Conservation (phyloP, 2,329 filamentous ascomycete species). For the Nemania diffusa region DNA sequence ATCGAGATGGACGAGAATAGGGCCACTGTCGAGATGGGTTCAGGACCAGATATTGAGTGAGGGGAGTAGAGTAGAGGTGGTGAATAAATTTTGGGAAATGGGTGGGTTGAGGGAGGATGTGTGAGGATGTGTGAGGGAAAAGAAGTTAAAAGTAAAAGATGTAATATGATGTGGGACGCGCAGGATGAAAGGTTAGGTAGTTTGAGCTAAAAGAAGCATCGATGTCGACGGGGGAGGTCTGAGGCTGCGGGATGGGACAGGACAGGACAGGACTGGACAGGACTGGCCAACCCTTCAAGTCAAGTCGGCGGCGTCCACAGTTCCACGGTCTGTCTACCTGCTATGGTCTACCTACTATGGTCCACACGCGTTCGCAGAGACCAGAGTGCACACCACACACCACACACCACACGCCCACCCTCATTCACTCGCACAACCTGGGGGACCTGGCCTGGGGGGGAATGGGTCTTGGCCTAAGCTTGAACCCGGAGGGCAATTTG, state of each 20-base stretch:
- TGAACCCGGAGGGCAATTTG: neutral
- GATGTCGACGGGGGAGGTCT: conserved; percentile 46
- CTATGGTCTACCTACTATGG: conserved; percentile 29
- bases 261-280: too few species aligned
- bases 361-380: conserved; percentile 36
- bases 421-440: neutral
- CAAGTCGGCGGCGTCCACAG: conserved; percentile 47
- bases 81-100: conserved; percentile 36
- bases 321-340: conserved; percentile 41
- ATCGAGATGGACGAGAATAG: conserved; percentile 31
- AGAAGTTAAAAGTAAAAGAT: conserved; percentile 24
- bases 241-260: conserved; percentile 50
- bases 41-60: conserved; percentile 20
- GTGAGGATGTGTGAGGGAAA: conserved; percentile 2
- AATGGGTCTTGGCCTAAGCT: conserved; percentile 6
- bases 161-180: conserved; percentile 38
- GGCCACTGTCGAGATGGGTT: conserved; percentile 23
- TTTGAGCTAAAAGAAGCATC: conserved; percentile 47
- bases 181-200: conserved; percentile 38
- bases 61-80: conserved; percentile 33
- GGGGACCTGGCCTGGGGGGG: neutral
- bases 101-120: neutral
- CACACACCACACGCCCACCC: neutral
- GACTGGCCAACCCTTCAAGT: conserved; percentile 46
- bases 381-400: conserved; percentile 10